phyloP scores from a whole-genome alignment of 2,329 filamentous ascomycete species.

The Fusarium pseudocircinatum region DNA sequence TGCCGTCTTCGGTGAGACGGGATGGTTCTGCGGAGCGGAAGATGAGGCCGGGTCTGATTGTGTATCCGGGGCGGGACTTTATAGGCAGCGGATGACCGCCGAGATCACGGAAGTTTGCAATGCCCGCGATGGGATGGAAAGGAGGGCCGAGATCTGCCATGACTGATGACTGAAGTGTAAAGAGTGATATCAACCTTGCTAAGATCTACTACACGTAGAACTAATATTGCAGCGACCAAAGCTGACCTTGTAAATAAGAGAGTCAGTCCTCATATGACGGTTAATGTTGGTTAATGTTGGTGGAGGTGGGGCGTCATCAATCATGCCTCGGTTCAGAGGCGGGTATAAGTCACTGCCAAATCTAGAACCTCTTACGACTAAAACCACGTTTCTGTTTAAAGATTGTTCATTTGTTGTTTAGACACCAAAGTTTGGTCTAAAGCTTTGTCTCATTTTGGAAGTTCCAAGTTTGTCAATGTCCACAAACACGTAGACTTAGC shows the following conservation, averaged over 20 bases:
- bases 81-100: conserved; percentile 65
- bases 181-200: background rate
- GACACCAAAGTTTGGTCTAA: background rate
- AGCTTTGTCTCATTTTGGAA: background rate
- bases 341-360: background rate
- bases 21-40: conserved; percentile 77
- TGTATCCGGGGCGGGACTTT: conserved; percentile 59
- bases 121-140: conserved; percentile 63
- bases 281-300: conserved; percentile 6
- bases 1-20: conserved; percentile 62
- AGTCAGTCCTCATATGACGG: background rate
- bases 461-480: background rate
- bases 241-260: background rate
- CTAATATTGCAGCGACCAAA: background rate
- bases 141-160: conserved; percentile 51
- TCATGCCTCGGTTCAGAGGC: conserved; percentile 17
- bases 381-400: background rate
- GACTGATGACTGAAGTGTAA: background rate
- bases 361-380: background rate
- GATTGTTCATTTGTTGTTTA: background rate
- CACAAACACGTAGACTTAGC: background rate
- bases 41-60: conserved; percentile 66
- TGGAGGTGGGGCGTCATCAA: conserved; percentile 24
- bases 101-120: conserved; percentile 75
- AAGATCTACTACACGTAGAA: background rate